Conservation (phyloP, 2,329 filamentous ascomycete genomes). For the Teratosphaeria epicoccoides region DNA sequence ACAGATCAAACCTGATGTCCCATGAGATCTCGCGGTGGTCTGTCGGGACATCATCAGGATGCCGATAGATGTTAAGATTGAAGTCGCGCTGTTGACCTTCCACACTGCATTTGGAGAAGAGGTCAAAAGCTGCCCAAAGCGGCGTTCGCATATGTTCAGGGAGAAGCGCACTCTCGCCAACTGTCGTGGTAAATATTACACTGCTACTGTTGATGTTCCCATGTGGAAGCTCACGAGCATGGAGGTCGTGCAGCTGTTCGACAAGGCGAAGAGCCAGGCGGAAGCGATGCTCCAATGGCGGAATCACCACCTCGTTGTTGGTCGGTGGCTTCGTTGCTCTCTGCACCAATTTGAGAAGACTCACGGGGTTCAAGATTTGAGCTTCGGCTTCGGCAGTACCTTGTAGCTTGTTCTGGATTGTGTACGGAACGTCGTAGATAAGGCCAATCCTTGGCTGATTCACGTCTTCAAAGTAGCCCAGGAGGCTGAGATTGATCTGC, state of each 20-base stretch:
- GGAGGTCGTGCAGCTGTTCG: conserved; percentile 63
- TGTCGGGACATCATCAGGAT: conserved; percentile 42
- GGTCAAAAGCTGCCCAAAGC: conserved; percentile 61
- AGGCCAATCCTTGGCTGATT: conserved; percentile 59
- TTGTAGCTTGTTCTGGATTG: conserved; percentile 30
- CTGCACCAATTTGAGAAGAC: conserved; percentile 38
- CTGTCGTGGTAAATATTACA: conserved; percentile 52
- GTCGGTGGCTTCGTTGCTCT: conserved; percentile 33
- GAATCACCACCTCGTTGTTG: conserved; percentile 38
- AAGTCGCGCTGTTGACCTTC: conserved; percentile 34
- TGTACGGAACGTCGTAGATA: conserved; percentile 60
- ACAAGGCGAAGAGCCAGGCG: conserved; percentile 61
- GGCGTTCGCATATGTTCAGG: conserved; percentile 52
- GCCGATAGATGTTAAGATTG: conserved; percentile 51
- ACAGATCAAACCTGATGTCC: conserved; percentile 48
- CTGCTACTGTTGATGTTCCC: conserved; percentile 59
- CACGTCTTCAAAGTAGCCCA: conserved; percentile 65
- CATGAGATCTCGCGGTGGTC: conserved; percentile 40
- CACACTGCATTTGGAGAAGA: conserved; percentile 52
- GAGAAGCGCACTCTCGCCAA: conserved; percentile 37
- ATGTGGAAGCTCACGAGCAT: conserved; percentile 58
- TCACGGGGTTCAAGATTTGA: conserved; percentile 27
- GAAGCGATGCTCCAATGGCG: conserved; percentile 65
- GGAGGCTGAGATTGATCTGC: conserved; percentile 43
- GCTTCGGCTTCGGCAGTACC: conserved; percentile 43